Base-by-base conservation (phyloP, 352 stramenopile species). In the Phytophthora pistaciae region DNA sequence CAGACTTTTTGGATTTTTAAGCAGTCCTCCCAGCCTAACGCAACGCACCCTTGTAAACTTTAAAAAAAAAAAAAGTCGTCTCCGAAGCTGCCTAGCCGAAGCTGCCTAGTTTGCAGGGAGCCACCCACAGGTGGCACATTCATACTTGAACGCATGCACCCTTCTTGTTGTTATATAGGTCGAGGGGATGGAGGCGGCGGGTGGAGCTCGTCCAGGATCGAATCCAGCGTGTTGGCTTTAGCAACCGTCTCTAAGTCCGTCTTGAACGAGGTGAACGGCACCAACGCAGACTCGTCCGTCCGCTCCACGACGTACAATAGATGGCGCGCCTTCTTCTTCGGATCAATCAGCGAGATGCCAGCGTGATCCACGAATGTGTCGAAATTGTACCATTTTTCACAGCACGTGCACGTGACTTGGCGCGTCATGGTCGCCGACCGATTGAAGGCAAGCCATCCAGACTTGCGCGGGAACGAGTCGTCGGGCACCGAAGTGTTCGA, bases 381-480 rank as follows among this genome's bases (percentile, higher is more conserved):
- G 21, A 72, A 70, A 1, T 2, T 29, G 23, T 72, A 72, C 3
- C 18, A 38, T 9, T 66, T 46, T 14, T 69, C 56, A 25, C 73
- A 80, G 48, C 73, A 80, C 1, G 54, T 27, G 20, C 73, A 80
- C n/a, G 46, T 57, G 27, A 75, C 56, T 7, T 57, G 18, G 3
- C 53, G 64, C 4, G 52, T 42, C 4, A 29, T 29, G 5, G 5
- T 27, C 25, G 50, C 38, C 16, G 16, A 52, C 7, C 56, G 60
- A 54, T 42, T 78, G 38, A 80, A 75, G 11, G 56, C 44, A 14
- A 80, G 2, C 73, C 73, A 80, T 4, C 73, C 73, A 23, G 55
- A 23, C 64, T 80, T 80, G 11, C 73, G 73, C 10, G 73, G 73
- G n/a, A 78, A 80, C 16, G 60, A 71, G 10, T 64, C 65, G 5